Base-by-base conservation (phyloP, 2,329 filamentous ascomycete genomes). In the Talaromyces atroroseus region DNA sequence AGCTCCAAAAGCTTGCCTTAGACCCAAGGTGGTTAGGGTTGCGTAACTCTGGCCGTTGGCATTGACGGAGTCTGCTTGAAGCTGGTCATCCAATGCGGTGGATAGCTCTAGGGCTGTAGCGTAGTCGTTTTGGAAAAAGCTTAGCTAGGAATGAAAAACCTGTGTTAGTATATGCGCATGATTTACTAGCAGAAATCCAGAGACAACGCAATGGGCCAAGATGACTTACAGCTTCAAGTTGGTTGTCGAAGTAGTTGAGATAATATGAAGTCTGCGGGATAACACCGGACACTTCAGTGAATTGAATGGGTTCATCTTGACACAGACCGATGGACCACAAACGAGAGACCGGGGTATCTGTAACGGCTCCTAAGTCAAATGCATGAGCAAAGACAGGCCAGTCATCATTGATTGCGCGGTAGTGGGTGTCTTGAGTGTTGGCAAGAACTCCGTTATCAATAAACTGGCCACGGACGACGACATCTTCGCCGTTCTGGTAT, bases 331-430 rank as follows among this genome's bases (percentile, higher is more conserved):
- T 72, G 0, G 78, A 74, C 63, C 80, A 82, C 3, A 81, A 65
- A 36, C 48, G 48, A 12, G 36, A 48, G 7, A 47, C 45, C 4
- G 44, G 11, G 11, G 18, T 49, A 0, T 68, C 63, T 2, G 65
- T 63, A 0, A 83, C 74, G 1, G 66, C 67, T 11, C 79, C 80
- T 23, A 83, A 66, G 52, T 82, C 69, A 24, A 76, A 66, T 11
- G 80, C 71, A 61, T 81, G 81, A 6, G 69, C 81, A 62, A 82
- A 82, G 0, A 81, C 78, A 0, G 79, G 80, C 70, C 76, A 82
- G 21, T 71, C 61, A 20, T 73, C 64, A 26, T 73, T 76, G 61
- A 82, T 78, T 1, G 74, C 73, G 23, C 80, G 74, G 60, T 76
- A 82, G 32, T 76, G 70, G 12, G 67, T 71, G 60, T 82, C 79